A percentile compares a stretch with the other conserved stretches of the same genome.
These are phyloP conservation scores for Amanita phalloides DNA, from an alignment of 768 basidiomycete species.

Conservation along the genomic window DNA sequence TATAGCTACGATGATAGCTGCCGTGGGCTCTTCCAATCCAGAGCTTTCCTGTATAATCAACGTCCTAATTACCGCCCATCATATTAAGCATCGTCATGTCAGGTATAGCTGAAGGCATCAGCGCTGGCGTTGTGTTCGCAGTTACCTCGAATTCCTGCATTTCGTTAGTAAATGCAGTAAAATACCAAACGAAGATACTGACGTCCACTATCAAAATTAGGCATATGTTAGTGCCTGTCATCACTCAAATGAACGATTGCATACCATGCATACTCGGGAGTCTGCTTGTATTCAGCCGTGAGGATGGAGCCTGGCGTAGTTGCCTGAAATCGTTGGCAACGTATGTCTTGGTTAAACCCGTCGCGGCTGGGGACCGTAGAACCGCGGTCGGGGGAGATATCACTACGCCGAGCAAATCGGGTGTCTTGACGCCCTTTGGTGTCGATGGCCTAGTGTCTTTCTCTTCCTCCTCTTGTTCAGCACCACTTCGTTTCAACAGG, in stretches of 20 bases:
- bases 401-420: conserved; percentile 52
- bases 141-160: conserved; percentile 3
- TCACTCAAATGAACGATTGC: not conserved
- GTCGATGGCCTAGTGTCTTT: conserved; percentile 31
- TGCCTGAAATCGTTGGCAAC: conserved; percentile 73
- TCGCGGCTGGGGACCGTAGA: conserved; percentile 60
- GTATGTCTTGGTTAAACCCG: conserved; percentile 78
- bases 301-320: conserved; percentile 53
- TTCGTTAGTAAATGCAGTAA: not conserved
- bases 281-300: conserved; percentile 76
- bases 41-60: no score
- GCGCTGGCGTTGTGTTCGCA: not conserved
- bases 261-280: conserved; percentile 75
- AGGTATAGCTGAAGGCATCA: not conserved
- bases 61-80: not conserved
- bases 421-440: conserved; percentile 39
- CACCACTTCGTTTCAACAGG: conserved; percentile 6
- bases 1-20: no score
- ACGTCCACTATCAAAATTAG: conserved; percentile 2
- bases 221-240: not conserved
- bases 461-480: conserved; percentile 29
- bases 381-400: conserved; percentile 64
- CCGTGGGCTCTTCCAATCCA: no score
- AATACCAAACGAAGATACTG: not conserved
- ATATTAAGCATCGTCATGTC: not conserved